These are phyloP conservation scores for Entomortierella parvispora DNA, from an alignment of 192 early-diverging fungal species.

Conservation along the genomic window DNA sequence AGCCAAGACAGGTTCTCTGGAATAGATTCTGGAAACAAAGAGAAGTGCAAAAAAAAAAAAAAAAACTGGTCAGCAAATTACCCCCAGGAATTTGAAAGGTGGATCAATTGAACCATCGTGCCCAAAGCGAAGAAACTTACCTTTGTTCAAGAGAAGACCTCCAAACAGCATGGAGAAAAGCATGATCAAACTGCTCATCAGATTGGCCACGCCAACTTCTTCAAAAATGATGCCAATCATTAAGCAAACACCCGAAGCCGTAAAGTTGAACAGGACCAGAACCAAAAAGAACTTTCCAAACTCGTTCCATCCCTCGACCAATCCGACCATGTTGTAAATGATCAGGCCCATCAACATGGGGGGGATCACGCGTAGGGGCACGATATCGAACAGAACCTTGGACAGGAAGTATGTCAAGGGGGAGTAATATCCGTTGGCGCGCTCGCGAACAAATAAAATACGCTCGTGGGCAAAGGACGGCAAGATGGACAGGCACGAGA, in stretches of 20 bases:
- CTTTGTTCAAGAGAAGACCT: conserved; percentile 89
- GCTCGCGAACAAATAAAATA: conserved; percentile 74
- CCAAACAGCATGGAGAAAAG: conserved; percentile 92
- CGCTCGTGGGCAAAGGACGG: conserved; percentile 70
- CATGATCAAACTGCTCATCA: conserved; percentile 80
- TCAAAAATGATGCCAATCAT: conserved; percentile 75
- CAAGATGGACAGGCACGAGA: conserved; percentile 71
- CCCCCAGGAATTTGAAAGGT: too few species aligned
- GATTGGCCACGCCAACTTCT: conserved; percentile 75
- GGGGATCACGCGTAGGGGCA: conserved; percentile 83
- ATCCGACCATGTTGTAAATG: conserved; percentile 85
- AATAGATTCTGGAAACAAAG: conserved; percentile 68
- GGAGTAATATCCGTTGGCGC: conserved; percentile 76
- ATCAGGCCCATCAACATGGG: conserved; percentile 82
- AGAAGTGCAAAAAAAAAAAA: conserved; percentile 2
- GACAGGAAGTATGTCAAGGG: conserved; percentile 71
- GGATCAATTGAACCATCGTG: too few species aligned
- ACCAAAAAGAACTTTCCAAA: conserved; percentile 78
- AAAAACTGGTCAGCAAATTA: conserved; percentile 4
- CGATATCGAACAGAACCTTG: conserved; percentile 78
- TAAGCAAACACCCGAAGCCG: conserved; percentile 76
- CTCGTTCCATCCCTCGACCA: conserved; percentile 63
- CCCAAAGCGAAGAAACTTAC: too few species aligned
- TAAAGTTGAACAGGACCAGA: conserved; percentile 82
- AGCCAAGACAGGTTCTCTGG: conserved; percentile 72